Percentiles rank a stretch among this genome's conserved stretches.
phyloP scores from a whole-genome alignment of 169 alveolate species.

The Plasmodium ovale region DNA sequence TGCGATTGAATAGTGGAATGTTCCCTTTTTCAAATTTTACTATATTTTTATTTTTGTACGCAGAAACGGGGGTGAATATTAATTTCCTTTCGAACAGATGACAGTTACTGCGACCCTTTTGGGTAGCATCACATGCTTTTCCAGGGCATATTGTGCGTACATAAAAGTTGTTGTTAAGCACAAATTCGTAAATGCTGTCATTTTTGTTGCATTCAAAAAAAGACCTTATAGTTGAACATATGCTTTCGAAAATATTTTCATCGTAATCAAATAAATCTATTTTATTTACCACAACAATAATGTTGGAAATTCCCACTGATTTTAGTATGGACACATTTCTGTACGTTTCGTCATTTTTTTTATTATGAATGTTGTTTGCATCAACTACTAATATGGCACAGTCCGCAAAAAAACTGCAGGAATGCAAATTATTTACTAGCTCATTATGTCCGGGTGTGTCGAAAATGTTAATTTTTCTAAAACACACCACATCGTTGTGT shows the following conservation, averaged over 20 bases:
- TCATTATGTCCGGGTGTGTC: constrained; percentile 88
- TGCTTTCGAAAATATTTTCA: constrained; percentile 41
- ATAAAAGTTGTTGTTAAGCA: constrained; percentile 66
- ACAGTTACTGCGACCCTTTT: not conserved
- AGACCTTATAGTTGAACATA: constrained; percentile 42
- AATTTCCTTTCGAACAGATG: constrained; percentile 16
- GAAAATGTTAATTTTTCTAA: constrained; percentile 80
- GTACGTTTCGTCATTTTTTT: constrained; percentile 78
- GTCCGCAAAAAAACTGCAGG: constrained; percentile 84
- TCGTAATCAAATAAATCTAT: constrained; percentile 80
- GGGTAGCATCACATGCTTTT: not conserved
- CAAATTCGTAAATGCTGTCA: constrained; percentile 51
- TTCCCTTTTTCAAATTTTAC: constrained; percentile 48
- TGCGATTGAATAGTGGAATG: constrained; percentile 25
- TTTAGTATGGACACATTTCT: constrained; percentile 77
- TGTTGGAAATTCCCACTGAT: constrained; percentile 80
- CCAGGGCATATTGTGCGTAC: not conserved
- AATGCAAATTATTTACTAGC: constrained; percentile 79
- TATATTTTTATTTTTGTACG: constrained; percentile 60
- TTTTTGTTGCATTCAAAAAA: constrained; percentile 37
- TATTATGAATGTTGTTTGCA: constrained; percentile 78
- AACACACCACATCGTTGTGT: constrained; percentile 25
- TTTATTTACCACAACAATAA: constrained; percentile 82
- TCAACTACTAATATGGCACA: constrained; percentile 83
- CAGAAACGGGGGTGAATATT: constrained; percentile 58